Evolutionary conservation across 192 early-diverging fungal species (phyloP).

Genomic region (Entomortierella beljakovae): DNA sequence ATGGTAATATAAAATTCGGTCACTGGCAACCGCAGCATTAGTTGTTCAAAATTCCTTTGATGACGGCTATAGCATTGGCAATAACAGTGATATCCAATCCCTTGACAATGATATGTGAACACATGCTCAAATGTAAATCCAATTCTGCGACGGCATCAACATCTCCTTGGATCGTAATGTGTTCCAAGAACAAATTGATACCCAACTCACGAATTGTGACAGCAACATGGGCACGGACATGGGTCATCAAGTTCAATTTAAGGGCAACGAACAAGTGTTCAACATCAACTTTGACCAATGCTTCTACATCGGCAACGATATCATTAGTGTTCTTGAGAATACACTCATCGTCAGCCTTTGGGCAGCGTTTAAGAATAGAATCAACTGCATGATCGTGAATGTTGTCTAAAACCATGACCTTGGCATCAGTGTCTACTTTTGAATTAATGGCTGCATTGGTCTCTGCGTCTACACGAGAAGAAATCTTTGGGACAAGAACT

Average conservation of each 20-base stretch:
- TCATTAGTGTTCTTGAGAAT: constrained; percentile 2
- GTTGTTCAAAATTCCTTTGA: constrained; percentile 10
- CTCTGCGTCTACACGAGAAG: constrained; percentile 1
- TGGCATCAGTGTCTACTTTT: constrained; percentile 24
- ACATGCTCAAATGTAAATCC: constrained; percentile 11
- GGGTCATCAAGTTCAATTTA: constrained; percentile 25
- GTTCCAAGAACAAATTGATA: constrained; percentile 25
- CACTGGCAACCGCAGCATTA: no score
- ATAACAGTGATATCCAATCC: constrained; percentile 16
- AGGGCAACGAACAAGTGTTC: constrained; percentile 28
- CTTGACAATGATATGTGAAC: constrained; percentile 34
- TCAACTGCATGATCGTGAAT: constrained; percentile 1
- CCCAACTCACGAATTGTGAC: constrained; percentile 12
- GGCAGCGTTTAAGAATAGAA: constrained; percentile 8
- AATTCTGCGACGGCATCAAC: constrained; percentile 20
- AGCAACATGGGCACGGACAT: constrained; percentile 18
- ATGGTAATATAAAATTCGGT: no score
- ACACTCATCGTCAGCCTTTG: neutral
- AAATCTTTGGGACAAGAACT: constrained; percentile 2
- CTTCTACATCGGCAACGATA: constrained; percentile 11
- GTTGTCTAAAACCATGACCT: constrained; percentile 16
- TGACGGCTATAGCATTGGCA: neutral
- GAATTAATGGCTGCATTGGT: constrained; percentile 4
- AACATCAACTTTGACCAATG: constrained; percentile 11
- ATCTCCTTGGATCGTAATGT: constrained; percentile 15